Conservation (phyloP, 2,329 filamentous ascomycete species). For the Fusarium mangiferae region DNA sequence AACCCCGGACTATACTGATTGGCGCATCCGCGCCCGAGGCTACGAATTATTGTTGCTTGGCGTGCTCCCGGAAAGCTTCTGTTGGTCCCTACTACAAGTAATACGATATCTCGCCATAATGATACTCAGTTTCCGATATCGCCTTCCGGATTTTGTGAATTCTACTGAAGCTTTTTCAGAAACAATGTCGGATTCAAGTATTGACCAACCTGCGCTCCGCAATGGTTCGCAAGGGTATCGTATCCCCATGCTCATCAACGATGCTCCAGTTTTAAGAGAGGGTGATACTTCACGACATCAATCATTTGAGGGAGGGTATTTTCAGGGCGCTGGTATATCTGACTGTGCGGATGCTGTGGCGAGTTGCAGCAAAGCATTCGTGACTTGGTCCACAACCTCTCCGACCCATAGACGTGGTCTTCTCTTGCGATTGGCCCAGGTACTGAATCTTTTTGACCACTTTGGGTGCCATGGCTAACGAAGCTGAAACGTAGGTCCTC, state of each 20-base stretch:
- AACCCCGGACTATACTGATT: background rate
- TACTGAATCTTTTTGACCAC: accelerated
- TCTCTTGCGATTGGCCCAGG: background rate
- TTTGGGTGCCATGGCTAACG: accelerated
- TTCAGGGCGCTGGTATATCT: background rate
- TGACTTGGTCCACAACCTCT: background rate
- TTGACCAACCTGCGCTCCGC: background rate
- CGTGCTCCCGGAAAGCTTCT: background rate
- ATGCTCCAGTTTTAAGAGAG: background rate
- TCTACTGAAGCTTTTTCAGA: background rate
- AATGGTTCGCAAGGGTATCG: background rate
- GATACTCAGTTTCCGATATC: background rate
- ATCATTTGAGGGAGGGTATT: background rate
- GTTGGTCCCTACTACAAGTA: background rate
- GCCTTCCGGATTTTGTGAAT: background rate
- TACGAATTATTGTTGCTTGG: background rate
- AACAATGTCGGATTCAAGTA: background rate
- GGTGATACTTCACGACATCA: background rate
- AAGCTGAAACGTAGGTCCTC: accelerated
- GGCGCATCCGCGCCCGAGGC: background rate
- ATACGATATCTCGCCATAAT: background rate
- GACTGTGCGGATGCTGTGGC: background rate
- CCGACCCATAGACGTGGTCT: background rate
- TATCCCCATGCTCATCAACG: background rate
- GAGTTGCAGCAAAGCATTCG: background rate